Base-by-base conservation (phyloP, 768 basidiomycete species). In the Naganishia vishniacii region DNA sequence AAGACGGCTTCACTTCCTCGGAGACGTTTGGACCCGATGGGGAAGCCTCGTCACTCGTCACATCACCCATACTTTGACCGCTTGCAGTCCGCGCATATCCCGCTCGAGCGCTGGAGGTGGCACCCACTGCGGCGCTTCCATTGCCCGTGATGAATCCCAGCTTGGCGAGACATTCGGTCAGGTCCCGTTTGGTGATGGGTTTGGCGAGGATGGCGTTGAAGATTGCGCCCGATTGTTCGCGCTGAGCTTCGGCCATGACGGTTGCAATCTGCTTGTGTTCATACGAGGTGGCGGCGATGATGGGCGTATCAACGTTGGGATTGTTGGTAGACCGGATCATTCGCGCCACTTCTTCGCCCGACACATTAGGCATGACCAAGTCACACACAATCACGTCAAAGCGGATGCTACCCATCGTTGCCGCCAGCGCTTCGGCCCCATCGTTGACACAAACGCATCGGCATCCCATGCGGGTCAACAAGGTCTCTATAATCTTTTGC, bases 251-350 rank as follows among this genome's bases (percentile, higher is more conserved):
- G n/a, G 62, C 62, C 18, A 47, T 63, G 12, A 63, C 62, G 20
- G 62, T 51, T 11, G 62, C 34, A 16, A 63, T 49, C 18, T 71
- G 70, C 42, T 74, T 67, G 42, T 75, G 70, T 61, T 77, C 75
- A 48, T 75, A 75, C 7, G 73, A 73, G 5, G 75, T 78, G 13
- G 70, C 72, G 23, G 75, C 77, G 59, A 78, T 77, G 69, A 78
- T 97, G 0, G 94, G 94, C 12, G 91, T 93, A 70, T 83, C 86
- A 56, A 88, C 85, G 72, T 98, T 98, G 80, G 87, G 93, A 81
- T 90, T 91, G 76, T 89, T 91, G 18, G 93, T 97, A 70, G 87
- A 91, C 80, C 91, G 91, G 81, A 99, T 94, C 79, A 95, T 97
- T 61, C 91, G 83, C 12, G 95, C 93, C 34, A 95, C 95, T 69